A percentile compares a stretch with the other conserved stretches of the same genome.
Evolutionary conservation across 2,329 filamentous ascomycete genomes (phyloP).

Genomic region (Colletotrichum sp.): DNA sequence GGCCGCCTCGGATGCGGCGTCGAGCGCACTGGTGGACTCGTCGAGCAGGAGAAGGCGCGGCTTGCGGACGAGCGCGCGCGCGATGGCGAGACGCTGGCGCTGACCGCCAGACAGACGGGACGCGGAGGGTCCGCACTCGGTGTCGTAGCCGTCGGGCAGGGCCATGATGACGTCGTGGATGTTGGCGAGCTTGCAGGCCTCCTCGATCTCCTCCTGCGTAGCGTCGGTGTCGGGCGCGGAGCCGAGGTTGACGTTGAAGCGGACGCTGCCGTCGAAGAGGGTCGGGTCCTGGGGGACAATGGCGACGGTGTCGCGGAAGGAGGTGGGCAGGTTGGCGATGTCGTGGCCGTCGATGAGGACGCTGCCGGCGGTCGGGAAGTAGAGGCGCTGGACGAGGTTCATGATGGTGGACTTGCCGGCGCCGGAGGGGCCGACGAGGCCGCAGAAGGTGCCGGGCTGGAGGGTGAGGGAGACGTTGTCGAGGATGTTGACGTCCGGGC

Average conservation of each 20-base stretch:
- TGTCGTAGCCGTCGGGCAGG: conserved; percentile 70
- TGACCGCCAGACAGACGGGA: conserved; percentile 80
- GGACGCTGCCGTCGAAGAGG: conserved; percentile 61
- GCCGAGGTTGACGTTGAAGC: conserved; percentile 62
- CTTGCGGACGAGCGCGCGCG: conserved; percentile 73
- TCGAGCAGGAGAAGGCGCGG: conserved; percentile 80
- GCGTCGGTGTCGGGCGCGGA: conserved; percentile 58
- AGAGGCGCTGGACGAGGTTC: conserved; percentile 57
- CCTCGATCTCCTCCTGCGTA: conserved; percentile 65
- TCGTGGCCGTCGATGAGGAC: conserved; percentile 58
- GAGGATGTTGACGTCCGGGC: conserved; percentile 57
- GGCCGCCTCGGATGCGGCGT: conserved; percentile 70
- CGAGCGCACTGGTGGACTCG: conserved; percentile 81
- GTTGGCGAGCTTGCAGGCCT: conserved; percentile 70
- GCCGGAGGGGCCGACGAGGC: conserved; percentile 49
- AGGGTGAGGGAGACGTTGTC: conserved; percentile 41
- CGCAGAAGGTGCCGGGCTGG: conserved; percentile 41
- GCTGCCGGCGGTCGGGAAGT: conserved; percentile 51
- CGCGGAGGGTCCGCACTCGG: conserved; percentile 73
- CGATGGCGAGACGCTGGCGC: conserved; percentile 79
- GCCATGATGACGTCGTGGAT: conserved; percentile 71
- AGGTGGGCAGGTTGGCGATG: conserved; percentile 33
- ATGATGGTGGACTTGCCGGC: conserved; percentile 54
- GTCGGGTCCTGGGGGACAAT: conserved; percentile 63
- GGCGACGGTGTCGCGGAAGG: conserved; percentile 57